Conservation (phyloP, 1,284 basidiomycete species). For the Austroboletus sp. region DNA sequence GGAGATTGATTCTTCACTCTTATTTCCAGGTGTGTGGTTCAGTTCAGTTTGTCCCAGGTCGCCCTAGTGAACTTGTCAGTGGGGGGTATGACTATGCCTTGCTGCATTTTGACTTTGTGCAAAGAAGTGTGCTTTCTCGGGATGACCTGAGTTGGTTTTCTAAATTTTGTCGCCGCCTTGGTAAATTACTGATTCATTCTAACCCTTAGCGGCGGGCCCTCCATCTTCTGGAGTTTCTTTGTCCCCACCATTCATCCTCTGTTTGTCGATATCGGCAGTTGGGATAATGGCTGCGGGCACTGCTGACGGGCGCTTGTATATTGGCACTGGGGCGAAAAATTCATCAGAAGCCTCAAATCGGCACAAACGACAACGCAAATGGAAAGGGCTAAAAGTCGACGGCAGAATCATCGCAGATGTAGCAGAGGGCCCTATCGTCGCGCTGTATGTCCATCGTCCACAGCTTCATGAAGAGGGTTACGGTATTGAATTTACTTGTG, state of each 20-base stretch:
- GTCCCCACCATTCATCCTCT: slow-evolving; percentile 67
- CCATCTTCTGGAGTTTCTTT: slow-evolving; percentile 47
- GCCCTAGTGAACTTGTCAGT: slow-evolving; percentile 64
- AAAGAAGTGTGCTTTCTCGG: slow-evolving; percentile 53
- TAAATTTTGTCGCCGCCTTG: not conserved
- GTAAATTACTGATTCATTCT: slow-evolving; percentile 5
- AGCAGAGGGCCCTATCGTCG: slow-evolving; percentile 65
- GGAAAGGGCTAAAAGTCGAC: slow-evolving; percentile 58
- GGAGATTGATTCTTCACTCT: slow-evolving; percentile 2
- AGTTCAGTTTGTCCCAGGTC: slow-evolving; percentile 61
- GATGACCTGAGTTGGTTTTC: slow-evolving; percentile 49
- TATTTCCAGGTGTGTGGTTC: slow-evolving; percentile 56
- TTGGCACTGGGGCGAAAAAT: slow-evolving; percentile 64
- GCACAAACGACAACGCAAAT: slow-evolving; percentile 57
- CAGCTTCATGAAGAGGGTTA: slow-evolving; percentile 1
- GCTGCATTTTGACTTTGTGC: slow-evolving; percentile 59
- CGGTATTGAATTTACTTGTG: not conserved
- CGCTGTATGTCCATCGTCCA: slow-evolving; percentile 42
- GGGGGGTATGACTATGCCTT: slow-evolving; percentile 68
- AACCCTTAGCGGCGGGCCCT: slow-evolving; percentile 34
- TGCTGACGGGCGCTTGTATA: slow-evolving; percentile 65
- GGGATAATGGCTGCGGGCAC: slow-evolving; percentile 64
- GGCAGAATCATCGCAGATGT: slow-evolving; percentile 44
- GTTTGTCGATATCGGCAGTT: slow-evolving; percentile 47
- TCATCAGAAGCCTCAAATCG: slow-evolving; percentile 26